phyloP scores from a whole-genome alignment of 805 yeast genomes.

The Candida awuae region DNA sequence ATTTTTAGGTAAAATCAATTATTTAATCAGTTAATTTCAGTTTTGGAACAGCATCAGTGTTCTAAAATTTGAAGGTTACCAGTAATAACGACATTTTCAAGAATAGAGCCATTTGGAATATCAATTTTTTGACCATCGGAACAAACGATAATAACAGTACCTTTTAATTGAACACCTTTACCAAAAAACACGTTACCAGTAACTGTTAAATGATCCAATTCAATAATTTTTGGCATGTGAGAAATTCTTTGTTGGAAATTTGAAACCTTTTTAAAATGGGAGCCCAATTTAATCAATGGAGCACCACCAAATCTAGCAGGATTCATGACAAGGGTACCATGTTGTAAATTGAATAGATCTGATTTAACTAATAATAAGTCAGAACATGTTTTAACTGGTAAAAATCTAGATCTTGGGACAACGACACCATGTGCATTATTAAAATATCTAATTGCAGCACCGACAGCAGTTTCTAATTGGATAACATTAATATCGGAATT shows the following conservation, averaged over 20 bases:
- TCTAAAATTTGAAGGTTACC: conserved; percentile 93
- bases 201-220: conserved; percentile 93
- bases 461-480: conserved; percentile 97
- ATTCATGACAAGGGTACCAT: conserved; percentile 82
- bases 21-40: neutral
- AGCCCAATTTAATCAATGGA: conserved; percentile 92
- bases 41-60: conserved; percentile 41
- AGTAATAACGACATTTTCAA: conserved; percentile 95
- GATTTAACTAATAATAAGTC: conserved; percentile 92
- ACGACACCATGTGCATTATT: conserved; percentile 94
- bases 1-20: neutral
- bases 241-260: conserved; percentile 86
- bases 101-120: conserved; percentile 90
- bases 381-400: conserved; percentile 97
- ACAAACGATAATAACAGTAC: conserved; percentile 95
- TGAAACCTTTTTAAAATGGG: conserved; percentile 91
- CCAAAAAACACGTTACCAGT: conserved; percentile 95
- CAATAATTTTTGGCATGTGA: conserved; percentile 93
- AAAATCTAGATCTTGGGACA: conserved; percentile 95
- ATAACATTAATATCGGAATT: conserved; percentile 73
- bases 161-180: conserved; percentile 82
- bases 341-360: conserved; percentile 83
- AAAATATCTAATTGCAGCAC: conserved; percentile 97
- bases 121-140: conserved; percentile 95
- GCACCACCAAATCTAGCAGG: conserved; percentile 83